phyloP scores from a whole-genome alignment of 495 filamentous ascomycete genomes.

The Poronia punctata region DNA sequence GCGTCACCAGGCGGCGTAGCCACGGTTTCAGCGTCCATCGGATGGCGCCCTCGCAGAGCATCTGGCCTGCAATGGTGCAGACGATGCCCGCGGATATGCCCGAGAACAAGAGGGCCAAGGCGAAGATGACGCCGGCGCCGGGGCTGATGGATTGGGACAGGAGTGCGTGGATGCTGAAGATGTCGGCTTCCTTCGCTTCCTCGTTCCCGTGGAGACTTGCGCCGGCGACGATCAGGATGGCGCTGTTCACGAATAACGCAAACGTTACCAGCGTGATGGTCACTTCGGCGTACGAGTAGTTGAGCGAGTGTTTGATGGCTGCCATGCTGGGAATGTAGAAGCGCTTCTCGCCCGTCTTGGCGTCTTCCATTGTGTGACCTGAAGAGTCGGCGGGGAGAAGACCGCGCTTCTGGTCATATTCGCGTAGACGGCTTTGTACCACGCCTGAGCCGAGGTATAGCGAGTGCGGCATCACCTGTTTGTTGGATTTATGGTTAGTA shows the following conservation, averaged over 20 bases:
- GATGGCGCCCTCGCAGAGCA: slow-evolving; percentile 74
- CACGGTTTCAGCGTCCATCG: slow-evolving; percentile 65
- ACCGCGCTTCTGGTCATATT: slow-evolving; percentile 63
- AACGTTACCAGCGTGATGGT: slow-evolving; percentile 78
- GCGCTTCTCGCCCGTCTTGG: slow-evolving; percentile 36
- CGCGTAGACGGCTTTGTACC: slow-evolving; percentile 71
- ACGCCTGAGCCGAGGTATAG: slow-evolving; percentile 86
- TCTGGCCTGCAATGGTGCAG: slow-evolving; percentile 77
- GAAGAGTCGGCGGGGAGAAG: slow-evolving; percentile 36
- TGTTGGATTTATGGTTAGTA: neutral
- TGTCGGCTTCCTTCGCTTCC: slow-evolving; percentile 56
- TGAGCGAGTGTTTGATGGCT: slow-evolving; percentile 72
- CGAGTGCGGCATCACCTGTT: slow-evolving; percentile 75
- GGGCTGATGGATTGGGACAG: slow-evolving; percentile 63
- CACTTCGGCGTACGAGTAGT: slow-evolving; percentile 72
- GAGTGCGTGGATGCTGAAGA: slow-evolving; percentile 78
- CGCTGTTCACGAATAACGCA: slow-evolving; percentile 87
- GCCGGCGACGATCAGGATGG: slow-evolving; percentile 85
- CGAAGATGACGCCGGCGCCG: slow-evolving; percentile 67
- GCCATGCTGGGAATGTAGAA: slow-evolving; percentile 70
- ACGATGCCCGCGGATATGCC: slow-evolving; percentile 73
- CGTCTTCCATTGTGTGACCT: slow-evolving; percentile 18
- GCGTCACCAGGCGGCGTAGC: slow-evolving; percentile 63
- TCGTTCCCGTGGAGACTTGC: slow-evolving; percentile 61
- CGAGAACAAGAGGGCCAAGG: slow-evolving; percentile 68